Conservation (phyloP, 1,284 basidiomycete species). For the Cryptococcus depauperatus region DNA sequence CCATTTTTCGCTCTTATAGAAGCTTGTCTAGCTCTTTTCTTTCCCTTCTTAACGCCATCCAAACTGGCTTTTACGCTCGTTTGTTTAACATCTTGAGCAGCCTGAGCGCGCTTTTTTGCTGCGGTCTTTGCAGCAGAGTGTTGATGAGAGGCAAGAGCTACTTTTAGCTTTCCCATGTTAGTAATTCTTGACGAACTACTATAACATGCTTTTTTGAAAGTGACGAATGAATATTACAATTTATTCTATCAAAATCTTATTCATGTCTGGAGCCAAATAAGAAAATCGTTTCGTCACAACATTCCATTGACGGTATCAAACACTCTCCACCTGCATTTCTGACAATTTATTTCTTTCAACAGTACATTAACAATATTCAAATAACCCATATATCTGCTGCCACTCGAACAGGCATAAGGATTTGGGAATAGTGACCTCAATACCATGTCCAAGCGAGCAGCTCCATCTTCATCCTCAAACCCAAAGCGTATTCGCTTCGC, state of each 20-base stretch:
- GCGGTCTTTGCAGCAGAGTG: conserved; percentile 13
- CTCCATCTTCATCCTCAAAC: conserved; percentile 18
- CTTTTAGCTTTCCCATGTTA: conserved; percentile 20
- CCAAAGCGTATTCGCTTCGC: conserved; percentile 72
- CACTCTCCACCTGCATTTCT: too few relatives aligned
- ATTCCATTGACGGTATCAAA: too few relatives aligned
- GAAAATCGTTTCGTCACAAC: too few relatives aligned
- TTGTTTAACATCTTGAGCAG: conserved; percentile 13
- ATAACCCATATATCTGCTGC: too few relatives aligned
- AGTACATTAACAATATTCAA: too few relatives aligned
- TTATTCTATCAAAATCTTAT: too few relatives aligned
- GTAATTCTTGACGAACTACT: neutral
- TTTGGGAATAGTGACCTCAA: too few relatives aligned
- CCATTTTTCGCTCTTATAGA: neutral
- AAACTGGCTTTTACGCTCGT: conserved; percentile 11
- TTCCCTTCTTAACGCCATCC: conserved; percentile 21
- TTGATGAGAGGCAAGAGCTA: conserved; percentile 24
- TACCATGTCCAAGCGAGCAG: conserved; percentile 32
- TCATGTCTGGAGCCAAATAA: too few relatives aligned
- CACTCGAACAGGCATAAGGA: too few relatives aligned
- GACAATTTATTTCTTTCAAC: too few relatives aligned
- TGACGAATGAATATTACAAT: neutral
- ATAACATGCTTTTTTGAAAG: neutral
- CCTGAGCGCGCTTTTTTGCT: conserved; percentile 10
- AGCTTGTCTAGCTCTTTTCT: conserved; percentile 15